Evolutionary conservation across 1,284 basidiomycete species (phyloP), one percentile per base, ranked within the genome.

Genomic region (Cutaneotrichosporon arboriforme): DNA sequence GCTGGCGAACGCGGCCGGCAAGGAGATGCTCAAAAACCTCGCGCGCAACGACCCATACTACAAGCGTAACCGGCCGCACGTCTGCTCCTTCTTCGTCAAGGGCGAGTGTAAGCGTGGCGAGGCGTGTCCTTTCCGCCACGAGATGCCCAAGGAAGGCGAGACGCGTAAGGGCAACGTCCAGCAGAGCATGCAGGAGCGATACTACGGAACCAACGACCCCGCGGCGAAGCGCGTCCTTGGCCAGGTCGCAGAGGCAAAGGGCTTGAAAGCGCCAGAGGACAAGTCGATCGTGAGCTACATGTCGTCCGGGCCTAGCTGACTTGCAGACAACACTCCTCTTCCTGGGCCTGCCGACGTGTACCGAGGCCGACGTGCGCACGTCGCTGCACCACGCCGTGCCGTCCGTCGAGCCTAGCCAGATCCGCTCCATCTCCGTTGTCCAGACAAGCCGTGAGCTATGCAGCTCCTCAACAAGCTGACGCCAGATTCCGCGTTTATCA

Each of bases 41-140:
- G 92, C 94, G 13, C 82, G 91, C 60, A 89, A 88, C 31, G 92
- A 97, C 66, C 92, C 94, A 0, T 90, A 91, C 69, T 98, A 97
- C 79, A 97, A 97, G 76, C 84, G 92, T 49, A 97, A 98, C 76
- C 79, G 88, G 52, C 90, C 94, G 44, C 89, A 97, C 63, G 73
- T 96, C 9, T 99, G 96, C 72, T 91, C 90, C 1, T 97, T 98
- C 80, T 98, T 87, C 68, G 86, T 83, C 39, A 97, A 97, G 76
- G 96, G 96, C 0, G 87, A 91, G 55, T 99, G 96, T 71, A 90
- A 81, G 38, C 82, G 96, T 37, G 96, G 96, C 7, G 78, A 79
- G 21, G 90, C 90, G 54, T 99, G 96, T 73, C 96, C 96, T 0
- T 98, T 90, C 76, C 80, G 86, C 60, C 96, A 98, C 68, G 96